Base-by-base conservation (phyloP, 2,329 filamentous ascomycete species). In the Penicillium sp. region DNA sequence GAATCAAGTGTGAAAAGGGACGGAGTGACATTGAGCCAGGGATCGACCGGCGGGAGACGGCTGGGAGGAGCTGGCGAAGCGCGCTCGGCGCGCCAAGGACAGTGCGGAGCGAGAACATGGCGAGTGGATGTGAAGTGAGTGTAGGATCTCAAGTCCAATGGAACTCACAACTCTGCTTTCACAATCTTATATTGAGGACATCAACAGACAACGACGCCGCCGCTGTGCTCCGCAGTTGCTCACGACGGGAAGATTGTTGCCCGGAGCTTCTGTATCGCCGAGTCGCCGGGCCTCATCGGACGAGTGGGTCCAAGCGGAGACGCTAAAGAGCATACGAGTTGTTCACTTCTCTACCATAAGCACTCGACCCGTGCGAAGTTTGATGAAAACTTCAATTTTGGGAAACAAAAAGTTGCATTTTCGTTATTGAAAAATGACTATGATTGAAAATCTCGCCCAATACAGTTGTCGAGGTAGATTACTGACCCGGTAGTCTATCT, bases 81-180 rank as follows among this genome's bases (percentile, higher is more conserved):
- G 63, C 52, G 26, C 56, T 55, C 49, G 64, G 50, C 41, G 64
- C 53, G 33, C 63, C 53, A 49, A 69, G 53, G 48, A 67, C 54
- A 49, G 64, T 60, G 50, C 65, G 66, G 51, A 71, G 56, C 42
- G 63, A 63, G 28, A 65, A 52, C 67, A 70, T 70, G 43, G 34
- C 60, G 42, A 5, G 39, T 46, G 35, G 13, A 12, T 37, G 26
- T 46, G 35, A 28, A 25, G 27, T 33, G 33, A 37, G 7, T 41
- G 24, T 13, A 11, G 35, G 24, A 43, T 27, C 12, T 13, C 26
- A 12, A 26, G 18, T 33, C 11, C 29, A 37, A 28, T 26, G 40
- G 43, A 47, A 40, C 37, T 33, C 35, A 32, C 18, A 11, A 32
- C 29, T 32, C 29, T 47, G 41, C 56, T 51, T 52, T 49, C 7